phyloP scores from a whole-genome alignment of 805 yeast genomes.

The Phaffomyces thermotolerans region DNA sequence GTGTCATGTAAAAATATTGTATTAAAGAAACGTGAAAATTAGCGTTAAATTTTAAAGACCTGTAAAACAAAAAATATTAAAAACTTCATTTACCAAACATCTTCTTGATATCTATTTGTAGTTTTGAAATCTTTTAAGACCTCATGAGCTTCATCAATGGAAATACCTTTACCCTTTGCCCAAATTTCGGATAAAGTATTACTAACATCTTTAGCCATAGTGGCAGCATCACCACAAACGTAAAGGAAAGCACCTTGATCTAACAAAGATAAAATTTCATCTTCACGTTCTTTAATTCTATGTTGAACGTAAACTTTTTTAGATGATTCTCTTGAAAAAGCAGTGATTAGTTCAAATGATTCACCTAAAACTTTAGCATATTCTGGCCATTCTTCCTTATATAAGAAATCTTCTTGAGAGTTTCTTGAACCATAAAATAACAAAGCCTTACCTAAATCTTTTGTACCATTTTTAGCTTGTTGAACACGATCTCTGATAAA shows the following conservation, averaged over 20 bases:
- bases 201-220: slow-evolving; percentile 94
- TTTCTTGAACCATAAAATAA: slow-evolving; percentile 87
- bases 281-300: slow-evolving; percentile 46
- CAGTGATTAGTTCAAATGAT: slow-evolving; percentile 65
- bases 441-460: slow-evolving; percentile 60
- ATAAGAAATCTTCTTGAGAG: slow-evolving; percentile 72
- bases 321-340: slow-evolving; percentile 73
- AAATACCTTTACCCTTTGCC: slow-evolving; percentile 51
- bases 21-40: not conserved
- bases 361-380: slow-evolving; percentile 50
- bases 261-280: slow-evolving; percentile 33
- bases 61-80: too few relatives aligned
- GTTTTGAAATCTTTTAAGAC: slow-evolving; percentile 72
- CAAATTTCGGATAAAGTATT: slow-evolving; percentile 57
- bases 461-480: slow-evolving; percentile 38
- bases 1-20: not conserved
- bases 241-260: slow-evolving; percentile 82
- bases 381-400: slow-evolving; percentile 83
- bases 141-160: slow-evolving; percentile 65
- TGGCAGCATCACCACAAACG: slow-evolving; percentile 95
- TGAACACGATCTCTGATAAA: slow-evolving; percentile 82
- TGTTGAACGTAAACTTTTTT: slow-evolving; percentile 81
- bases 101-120: slow-evolving; percentile 90
- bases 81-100: slow-evolving; percentile 66
- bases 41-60: too few relatives aligned